Conservation (phyloP, 805 yeast species). For the Metschnikowia hibisci region DNA sequence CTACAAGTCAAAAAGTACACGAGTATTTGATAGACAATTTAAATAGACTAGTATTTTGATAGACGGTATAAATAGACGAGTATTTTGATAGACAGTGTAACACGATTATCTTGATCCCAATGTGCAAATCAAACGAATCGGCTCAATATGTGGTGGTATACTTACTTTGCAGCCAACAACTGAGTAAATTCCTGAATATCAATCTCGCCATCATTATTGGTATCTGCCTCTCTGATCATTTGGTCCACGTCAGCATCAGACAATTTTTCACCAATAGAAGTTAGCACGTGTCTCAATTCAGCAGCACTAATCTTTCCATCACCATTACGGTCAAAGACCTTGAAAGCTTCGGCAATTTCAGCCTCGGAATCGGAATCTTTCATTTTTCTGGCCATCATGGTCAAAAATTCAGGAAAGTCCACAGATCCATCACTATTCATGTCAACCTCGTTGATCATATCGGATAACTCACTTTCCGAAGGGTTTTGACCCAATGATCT, state of each 20-base stretch:
- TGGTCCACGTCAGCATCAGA: constrained; percentile 96
- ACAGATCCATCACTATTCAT: constrained; percentile 83
- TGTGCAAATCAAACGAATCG: too few species aligned
- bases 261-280: constrained; percentile 95
- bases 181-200: constrained; percentile 96
- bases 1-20: too few species aligned
- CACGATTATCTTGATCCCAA: too few species aligned
- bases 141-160: too few species aligned
- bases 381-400: constrained; percentile 57
- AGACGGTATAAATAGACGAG: too few species aligned
- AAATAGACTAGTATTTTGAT: too few species aligned
- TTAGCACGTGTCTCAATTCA: constrained; percentile 92
- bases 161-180: constrained; percentile 69
- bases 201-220: constrained; percentile 95
- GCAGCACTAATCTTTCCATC: constrained; percentile 97
- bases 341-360: constrained; percentile 95
- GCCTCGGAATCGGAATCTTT: constrained; percentile 97
- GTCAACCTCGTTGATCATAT: constrained; percentile 96
- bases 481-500: constrained; percentile 98
- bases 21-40: too few species aligned
- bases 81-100: too few species aligned
- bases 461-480: constrained; percentile 91
- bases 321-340: constrained; percentile 94
- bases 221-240: constrained; percentile 94
- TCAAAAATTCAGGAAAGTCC: constrained; percentile 47